A percentile compares a stretch with the other conserved stretches of the same genome.
Evolutionary conservation across 345 rosid species (phyloP).

Genomic region (Acer saccharum): DNA sequence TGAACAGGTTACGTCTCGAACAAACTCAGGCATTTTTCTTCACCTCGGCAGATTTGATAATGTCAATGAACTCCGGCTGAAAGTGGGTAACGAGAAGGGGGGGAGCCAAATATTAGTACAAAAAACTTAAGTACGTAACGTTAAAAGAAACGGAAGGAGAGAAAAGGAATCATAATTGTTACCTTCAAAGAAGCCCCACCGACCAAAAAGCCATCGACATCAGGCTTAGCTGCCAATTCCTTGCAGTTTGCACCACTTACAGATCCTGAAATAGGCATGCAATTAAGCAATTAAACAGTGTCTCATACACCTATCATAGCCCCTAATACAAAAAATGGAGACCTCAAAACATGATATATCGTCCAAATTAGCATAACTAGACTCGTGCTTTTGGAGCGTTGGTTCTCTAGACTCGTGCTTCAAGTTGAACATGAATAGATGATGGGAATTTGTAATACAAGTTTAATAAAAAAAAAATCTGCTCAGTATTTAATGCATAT

Average conservation of each 20-base stretch:
- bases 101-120: background rate
- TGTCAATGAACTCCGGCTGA: constrained; percentile 65
- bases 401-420: background rate
- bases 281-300: background rate
- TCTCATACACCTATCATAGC: background rate
- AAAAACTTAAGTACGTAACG: background rate
- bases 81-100: background rate
- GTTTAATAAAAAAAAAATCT: background rate
- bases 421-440: background rate
- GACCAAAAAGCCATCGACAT: constrained; percentile 90
- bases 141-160: background rate
- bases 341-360: background rate
- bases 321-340: background rate
- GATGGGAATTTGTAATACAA: background rate
- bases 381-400: background rate
- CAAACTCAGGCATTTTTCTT: constrained; percentile 43
- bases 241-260: constrained; percentile 84
- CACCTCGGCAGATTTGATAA: constrained; percentile 56
- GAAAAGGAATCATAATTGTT: background rate
- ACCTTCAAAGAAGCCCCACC: constrained; percentile 94
- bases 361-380: background rate
- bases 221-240: constrained; percentile 71
- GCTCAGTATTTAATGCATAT: background rate
- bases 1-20: background rate
- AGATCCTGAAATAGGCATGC: constrained; percentile 49